Evolutionary conservation across 257 asterid species (phyloP), one percentile per base, ranked within the genome.

Genomic region (Phtheirospermum japonicum): DNA sequence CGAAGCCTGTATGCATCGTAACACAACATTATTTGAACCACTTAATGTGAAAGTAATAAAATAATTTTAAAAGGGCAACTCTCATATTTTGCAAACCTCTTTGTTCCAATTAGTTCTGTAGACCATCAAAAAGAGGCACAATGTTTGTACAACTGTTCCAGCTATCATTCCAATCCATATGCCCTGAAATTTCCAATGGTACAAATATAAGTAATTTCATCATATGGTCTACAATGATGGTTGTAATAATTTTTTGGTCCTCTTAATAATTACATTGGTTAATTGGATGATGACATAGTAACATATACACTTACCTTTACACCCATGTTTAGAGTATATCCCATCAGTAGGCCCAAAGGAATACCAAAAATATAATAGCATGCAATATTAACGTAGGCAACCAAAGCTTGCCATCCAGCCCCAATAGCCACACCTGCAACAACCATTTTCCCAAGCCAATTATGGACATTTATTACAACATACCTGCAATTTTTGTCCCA

Each of bases 341-440:
- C 82, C 12, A 81, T 12, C n/a, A 71, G 0, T 6, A 81, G 57
- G 39, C 87, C 87, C 40, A 75, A 26, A 4, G 84, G 84, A 56
- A 81, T 36, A 28, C 84, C 84, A 6, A 81, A 63, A 10, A 75
- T 5, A 53, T 81, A 81, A 68, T 78, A 78, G 71, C 82, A 78
- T 39, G 37, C 77, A 14, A 81, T 55, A 49, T 81, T 76, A 33
- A 81, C 82, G 36, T 78, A 78, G 7, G 87, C 87, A 23, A 81
- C 80, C 65, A 64, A 65, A 0, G 78, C 53, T 66, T 78, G 87
- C 84, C 87, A 78, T 32, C 87, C 87, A 19, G 84, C 87, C 56
- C 84, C 84, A 63, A 81, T 64, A 0, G 84, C 87, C 62, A 81
- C 87, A 17, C 84, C 84, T 78, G 67, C 57, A 30, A 7, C 23